Percentiles rank a stretch among this genome's conserved stretches.
phyloP scores from a whole-genome alignment of 129 eudicot genomes.

The Ambrosia trifida region DNA sequence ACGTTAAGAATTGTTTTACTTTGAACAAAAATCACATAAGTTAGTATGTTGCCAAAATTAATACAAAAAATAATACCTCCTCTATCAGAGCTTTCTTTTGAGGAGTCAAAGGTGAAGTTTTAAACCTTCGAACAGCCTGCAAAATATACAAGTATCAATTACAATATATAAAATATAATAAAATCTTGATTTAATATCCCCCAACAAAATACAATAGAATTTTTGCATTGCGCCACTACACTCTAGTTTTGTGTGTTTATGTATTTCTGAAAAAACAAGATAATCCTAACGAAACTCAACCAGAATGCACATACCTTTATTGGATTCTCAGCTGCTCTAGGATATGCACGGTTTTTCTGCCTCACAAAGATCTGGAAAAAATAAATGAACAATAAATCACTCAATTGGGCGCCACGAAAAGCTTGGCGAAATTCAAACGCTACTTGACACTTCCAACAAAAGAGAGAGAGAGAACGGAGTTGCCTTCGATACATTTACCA shows the following conservation, averaged over 20 bases:
- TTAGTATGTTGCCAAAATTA: neutral
- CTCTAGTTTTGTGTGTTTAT: slow-evolving; percentile 4
- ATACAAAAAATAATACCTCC: slow-evolving; percentile 50
- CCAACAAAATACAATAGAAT: no score
- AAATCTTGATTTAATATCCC: no score
- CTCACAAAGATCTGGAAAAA: slow-evolving; percentile 78
- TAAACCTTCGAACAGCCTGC: slow-evolving; percentile 85
- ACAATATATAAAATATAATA: neutral
- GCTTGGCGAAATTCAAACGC: neutral
- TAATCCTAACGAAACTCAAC: no score
- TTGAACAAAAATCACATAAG: neutral
- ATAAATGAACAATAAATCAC: slow-evolving; percentile 5
- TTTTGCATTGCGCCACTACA: neutral
- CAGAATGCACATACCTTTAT: slow-evolving; percentile 62
- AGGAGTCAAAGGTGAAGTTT: slow-evolving; percentile 78
- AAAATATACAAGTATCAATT: slow-evolving; percentile 15
- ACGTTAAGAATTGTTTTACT: neutral
- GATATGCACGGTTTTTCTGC: slow-evolving; percentile 90
- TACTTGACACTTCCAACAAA: neutral
- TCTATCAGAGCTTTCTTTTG: slow-evolving; percentile 69
- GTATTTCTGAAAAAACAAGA: neutral
- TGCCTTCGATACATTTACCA: no score
- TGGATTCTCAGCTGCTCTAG: slow-evolving; percentile 95
- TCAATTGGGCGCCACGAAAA: slow-evolving; percentile 20
- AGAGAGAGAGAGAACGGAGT: neutral